Evolutionary conservation across 2,329 filamentous ascomycete genomes (phyloP), one percentile per base, ranked within the genome.

Genomic region (Talaromyces sp.): DNA sequence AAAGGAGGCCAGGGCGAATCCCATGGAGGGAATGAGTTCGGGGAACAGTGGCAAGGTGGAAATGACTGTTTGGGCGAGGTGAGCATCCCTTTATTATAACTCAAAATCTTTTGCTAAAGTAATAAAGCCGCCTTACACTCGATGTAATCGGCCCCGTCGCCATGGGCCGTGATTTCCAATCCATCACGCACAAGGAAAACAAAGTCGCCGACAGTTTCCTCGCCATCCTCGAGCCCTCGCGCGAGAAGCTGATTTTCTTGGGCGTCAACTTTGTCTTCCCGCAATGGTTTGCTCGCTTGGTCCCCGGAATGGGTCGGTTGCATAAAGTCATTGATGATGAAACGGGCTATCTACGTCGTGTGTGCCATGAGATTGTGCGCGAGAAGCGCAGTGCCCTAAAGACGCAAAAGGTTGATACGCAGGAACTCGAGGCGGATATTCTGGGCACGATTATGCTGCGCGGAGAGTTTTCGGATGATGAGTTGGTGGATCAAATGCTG

Each of bases 121-220:
- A 88, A 87, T 83, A 42, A 23, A 74, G 72, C 40, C 81, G 84
- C 3, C 79, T 83, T 2, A 85, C 83, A 0, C 78, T 86, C 8
- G 84, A 86, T 64, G 84, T 86, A 52, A 86, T 87, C 56, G 84
- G 84, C 1, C 72, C 82, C 1, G 82, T 82, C 1, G 84, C 83
- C 14, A 81, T 85, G 77, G 83, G 82, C 7, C 77, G 81, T 30
- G 84, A 86, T 64, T 87, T 87, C 66, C 74, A 81, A 54, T 77
- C 82, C 0, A 70, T 86, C 1, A 70, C 78, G 5, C 76, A 85
- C 58, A 79, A 80, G 0, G 70, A 79, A 51, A 85, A 83, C 67
- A 78, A 81, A 62, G 76, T 86, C n/a, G 80, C 79, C 47, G 71
- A 76, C 50, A 83, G 78, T 8, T 86, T 86, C 67, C 72, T 78